phyloP scores from a whole-genome alignment of 805 yeast genomes.

The Candida endomychidarum region DNA sequence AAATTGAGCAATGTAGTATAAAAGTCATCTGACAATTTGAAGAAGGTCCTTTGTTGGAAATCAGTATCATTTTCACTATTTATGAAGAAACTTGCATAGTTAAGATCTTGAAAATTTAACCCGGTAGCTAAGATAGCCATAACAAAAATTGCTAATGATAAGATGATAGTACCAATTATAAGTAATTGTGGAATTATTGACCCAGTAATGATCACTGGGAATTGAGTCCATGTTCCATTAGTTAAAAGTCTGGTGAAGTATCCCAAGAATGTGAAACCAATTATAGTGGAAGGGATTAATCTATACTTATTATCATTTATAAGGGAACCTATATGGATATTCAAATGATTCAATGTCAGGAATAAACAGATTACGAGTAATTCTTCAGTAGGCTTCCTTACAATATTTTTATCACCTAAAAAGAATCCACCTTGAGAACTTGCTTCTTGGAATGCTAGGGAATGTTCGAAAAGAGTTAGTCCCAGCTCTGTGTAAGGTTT shows the following conservation, averaged over 20 bases:
- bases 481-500: slow-evolving; percentile 65
- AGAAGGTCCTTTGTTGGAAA: slow-evolving; percentile 11
- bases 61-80: slow-evolving; percentile 23
- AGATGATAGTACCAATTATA: slow-evolving; percentile 46
- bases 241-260: slow-evolving; percentile 40
- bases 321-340: slow-evolving; percentile 63
- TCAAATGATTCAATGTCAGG: slow-evolving; percentile 57
- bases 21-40: slow-evolving; percentile 34
- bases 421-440: slow-evolving; percentile 38
- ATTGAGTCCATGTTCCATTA: slow-evolving; percentile 40
- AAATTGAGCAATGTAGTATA: slow-evolving; percentile 58
- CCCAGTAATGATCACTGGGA: slow-evolving; percentile 56
- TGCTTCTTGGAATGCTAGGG: slow-evolving; percentile 73
- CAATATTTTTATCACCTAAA: slow-evolving; percentile 20
- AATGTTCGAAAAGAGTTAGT: slow-evolving; percentile 71
- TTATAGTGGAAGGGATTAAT: slow-evolving; percentile 59
- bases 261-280: slow-evolving; percentile 53
- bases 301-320: slow-evolving; percentile 53
- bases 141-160: slow-evolving; percentile 55
- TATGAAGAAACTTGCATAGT: slow-evolving; percentile 34
- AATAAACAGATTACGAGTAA: slow-evolving; percentile 51
- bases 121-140: slow-evolving; percentile 62
- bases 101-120: slow-evolving; percentile 33
- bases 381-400: slow-evolving; percentile 50
- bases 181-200: slow-evolving; percentile 70